Base-by-base conservation (phyloP, 352 stramenopile species). In the Pythium apleroticum region DNA sequence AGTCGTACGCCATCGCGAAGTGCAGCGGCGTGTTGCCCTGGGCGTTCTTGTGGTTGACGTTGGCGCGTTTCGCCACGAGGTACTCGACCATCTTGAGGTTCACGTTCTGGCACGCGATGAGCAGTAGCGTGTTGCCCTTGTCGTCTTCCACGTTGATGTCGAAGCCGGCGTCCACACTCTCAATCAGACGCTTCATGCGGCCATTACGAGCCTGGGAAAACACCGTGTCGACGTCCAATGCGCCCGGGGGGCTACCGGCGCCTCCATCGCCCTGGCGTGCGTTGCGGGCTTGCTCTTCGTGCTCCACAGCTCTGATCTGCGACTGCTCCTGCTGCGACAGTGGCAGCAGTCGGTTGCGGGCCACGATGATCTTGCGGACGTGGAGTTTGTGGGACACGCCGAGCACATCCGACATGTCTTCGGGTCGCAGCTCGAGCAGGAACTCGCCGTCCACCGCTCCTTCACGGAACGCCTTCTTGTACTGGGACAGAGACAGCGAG, bases 1-100 rank as follows among this genome's bases (percentile, higher is more conserved):
- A 46, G 71, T 98, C 93, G 75, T 97, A 98, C 4, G 88, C 86
- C 86, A 98, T 97, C 6, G 95, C 95, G 64, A 96, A 98, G 66
- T 98, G 95, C 50, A 98, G 74, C 27, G 94, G 73, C 17, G 95
- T 98, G 74, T 98, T 98, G 55, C 95, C 91, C 45, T 93, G 78
- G 0, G 79, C 79, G 72, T 98, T 98, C 52, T 84, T 76, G 74
- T 97, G 88, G 62, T 98, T 98, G 20, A 98, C 76, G 57, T 94
- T 94, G 10, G 90, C 89, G 55, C 87, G 84, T 49, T 88, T 89
- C 1, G 66, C 39, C 4, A 98, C 72, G 9, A 98, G 72, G 48
- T 94, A 79, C 76, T 97, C 92, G 33, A 91, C 84, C 71, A 97
- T 94, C 61, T 86, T 84, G 31, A 86, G 72, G 69, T 97, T 97